Evolutionary conservation across 306 rosid genomes (phyloP).

Genomic region (Cotoneaster glaucophyllus): DNA sequence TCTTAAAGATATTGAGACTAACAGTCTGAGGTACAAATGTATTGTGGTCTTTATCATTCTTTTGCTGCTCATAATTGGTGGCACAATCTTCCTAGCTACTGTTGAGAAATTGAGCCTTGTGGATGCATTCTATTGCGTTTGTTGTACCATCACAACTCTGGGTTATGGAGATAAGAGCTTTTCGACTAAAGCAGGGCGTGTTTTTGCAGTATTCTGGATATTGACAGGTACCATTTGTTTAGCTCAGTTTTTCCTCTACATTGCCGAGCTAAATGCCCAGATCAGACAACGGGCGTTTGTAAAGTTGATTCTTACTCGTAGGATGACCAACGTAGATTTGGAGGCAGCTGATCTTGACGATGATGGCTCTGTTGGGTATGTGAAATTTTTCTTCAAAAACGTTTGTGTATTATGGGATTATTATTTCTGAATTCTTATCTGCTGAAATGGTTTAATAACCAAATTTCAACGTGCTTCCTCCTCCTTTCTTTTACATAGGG

Average conservation of each 20-base stretch:
- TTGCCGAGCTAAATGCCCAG: constrained; percentile 69
- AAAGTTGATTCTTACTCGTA: constrained; percentile 55
- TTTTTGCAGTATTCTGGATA: constrained; percentile 80
- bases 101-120: constrained; percentile 32
- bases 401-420: neutral
- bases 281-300: constrained; percentile 49
- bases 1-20: constrained; percentile 16
- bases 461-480: neutral
- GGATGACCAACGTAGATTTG: constrained; percentile 48
- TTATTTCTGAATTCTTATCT: neutral
- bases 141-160: constrained; percentile 43
- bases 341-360: constrained; percentile 83
- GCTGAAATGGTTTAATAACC: neutral
- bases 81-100: constrained; percentile 26
- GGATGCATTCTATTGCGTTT: constrained; percentile 53
- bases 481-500: constrained; percentile 27
- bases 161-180: constrained; percentile 81
- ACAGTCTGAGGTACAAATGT: constrained; percentile 32
- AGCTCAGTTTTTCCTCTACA: constrained; percentile 72
- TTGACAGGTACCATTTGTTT: constrained; percentile 56
- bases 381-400: neutral
- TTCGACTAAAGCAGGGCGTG: constrained; percentile 63
- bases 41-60: constrained; percentile 24
- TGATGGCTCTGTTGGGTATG: constrained; percentile 70
- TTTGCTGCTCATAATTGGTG: constrained; percentile 26